phyloP scores from a whole-genome alignment of 2,329 filamentous ascomycete species.

The Colletotrichum abscissum region DNA sequence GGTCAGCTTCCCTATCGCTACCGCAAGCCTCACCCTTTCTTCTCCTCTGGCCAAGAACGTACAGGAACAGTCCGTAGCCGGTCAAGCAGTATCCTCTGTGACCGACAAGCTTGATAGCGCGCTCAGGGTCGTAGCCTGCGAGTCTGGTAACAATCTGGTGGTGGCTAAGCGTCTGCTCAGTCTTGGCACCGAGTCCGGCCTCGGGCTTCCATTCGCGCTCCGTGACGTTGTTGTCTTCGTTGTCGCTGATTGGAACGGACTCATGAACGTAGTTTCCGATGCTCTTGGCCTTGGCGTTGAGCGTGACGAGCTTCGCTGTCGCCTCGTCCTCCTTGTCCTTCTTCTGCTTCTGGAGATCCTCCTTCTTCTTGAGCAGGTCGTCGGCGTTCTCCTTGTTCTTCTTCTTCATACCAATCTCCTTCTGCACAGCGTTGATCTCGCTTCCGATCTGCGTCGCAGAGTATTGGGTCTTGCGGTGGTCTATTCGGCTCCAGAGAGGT shows the following conservation, averaged over 20 bases:
- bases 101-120: conserved; percentile 93
- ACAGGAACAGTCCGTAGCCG: conserved; percentile 86
- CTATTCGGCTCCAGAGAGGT: conserved; percentile 10
- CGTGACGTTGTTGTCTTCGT: conserved; percentile 85
- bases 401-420: conserved; percentile 91
- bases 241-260: conserved; percentile 83
- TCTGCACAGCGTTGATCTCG: conserved; percentile 89
- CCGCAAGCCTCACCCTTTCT: conserved; percentile 31
- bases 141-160: conserved; percentile 92
- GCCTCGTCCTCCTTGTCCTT: conserved; percentile 81
- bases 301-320: conserved; percentile 67
- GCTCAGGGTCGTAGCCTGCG: conserved; percentile 92
- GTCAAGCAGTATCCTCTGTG: conserved; percentile 95
- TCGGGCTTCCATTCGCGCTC: conserved; percentile 85
- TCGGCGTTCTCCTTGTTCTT: conserved; percentile 93
- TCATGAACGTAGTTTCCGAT: conserved; percentile 95
- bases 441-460: conserved; percentile 82
- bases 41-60: neutral
- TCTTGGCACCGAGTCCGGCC: conserved; percentile 77
- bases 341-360: conserved; percentile 82
- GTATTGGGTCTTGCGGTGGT: conserved; percentile 69
- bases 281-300: conserved; percentile 83
- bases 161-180: conserved; percentile 79
- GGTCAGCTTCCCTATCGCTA: conserved; percentile 6
- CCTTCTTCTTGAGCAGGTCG: conserved; percentile 83